phyloP scores from a whole-genome alignment of 345 rosid genomes.

The Syzygium grande region DNA sequence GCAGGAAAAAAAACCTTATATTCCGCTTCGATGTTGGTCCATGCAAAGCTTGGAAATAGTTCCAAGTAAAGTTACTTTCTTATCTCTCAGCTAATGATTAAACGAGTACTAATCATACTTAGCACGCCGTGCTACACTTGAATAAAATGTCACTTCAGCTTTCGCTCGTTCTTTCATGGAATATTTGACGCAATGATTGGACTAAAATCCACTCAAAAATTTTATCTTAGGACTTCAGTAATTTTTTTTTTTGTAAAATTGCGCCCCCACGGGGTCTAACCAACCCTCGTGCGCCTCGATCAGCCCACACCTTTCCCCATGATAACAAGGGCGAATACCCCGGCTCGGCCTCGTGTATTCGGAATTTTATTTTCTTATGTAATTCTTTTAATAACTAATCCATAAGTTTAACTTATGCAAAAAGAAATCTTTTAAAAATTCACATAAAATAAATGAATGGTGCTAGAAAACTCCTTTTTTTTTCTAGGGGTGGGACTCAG shows the following conservation, averaged over 20 bases:
- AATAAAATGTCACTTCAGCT: background rate
- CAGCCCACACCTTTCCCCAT: background rate
- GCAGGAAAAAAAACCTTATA: background rate
- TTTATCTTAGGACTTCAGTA: background rate
- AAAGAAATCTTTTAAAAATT: background rate
- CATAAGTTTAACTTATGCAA: background rate
- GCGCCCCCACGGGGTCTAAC: background rate
- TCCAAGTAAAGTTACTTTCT: background rate
- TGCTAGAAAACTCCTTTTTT: too few species aligned
- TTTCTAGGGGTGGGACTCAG: background rate
- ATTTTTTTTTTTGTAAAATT: too few species aligned
- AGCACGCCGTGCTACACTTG: background rate
- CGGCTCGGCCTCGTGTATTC: background rate
- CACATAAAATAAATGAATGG: background rate
- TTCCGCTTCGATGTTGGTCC: background rate
- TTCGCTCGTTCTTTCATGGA: background rate
- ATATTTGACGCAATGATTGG: background rate
- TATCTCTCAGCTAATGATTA: background rate
- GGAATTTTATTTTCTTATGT: background rate
- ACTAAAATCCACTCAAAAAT: background rate
- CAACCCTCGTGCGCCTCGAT: rapidly evolving
- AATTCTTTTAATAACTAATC: background rate
- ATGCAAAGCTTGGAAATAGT: background rate
- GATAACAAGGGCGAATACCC: background rate
- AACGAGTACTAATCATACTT: background rate